phyloP scores from a whole-genome alignment of 2,329 filamentous ascomycete genomes.

The Dactylonectria macrodidyma region DNA sequence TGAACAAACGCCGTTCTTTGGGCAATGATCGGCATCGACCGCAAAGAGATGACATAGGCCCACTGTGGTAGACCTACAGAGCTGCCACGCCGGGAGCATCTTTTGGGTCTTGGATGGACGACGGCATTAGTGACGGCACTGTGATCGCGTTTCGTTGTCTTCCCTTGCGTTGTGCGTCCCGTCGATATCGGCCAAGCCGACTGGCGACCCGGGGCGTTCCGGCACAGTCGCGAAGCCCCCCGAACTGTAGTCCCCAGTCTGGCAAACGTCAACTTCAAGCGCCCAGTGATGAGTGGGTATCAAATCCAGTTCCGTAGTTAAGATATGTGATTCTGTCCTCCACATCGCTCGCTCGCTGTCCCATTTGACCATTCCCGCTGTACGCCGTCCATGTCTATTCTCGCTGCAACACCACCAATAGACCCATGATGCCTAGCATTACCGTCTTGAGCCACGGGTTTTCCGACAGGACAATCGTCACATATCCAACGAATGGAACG shows the following conservation, averaged over 20 bases:
- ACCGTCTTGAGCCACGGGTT: conserved; percentile 98
- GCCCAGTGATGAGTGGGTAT: conserved; percentile 20
- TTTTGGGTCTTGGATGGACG: conserved; percentile 1
- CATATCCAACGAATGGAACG: conserved; percentile 95
- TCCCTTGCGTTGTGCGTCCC: conserved; percentile 10
- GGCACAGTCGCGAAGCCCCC: neutral
- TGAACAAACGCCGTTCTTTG: conserved; percentile 13
- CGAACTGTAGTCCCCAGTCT: conserved; percentile 4
- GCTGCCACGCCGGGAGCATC: conserved; percentile 3
- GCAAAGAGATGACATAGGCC: conserved; percentile 30
- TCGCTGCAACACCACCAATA: conserved; percentile 92
- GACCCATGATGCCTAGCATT: conserved; percentile 94
- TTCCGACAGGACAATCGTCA: conserved; percentile 95
- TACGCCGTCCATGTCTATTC: conserved; percentile 68
- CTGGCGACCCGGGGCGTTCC: neutral
- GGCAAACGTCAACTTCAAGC: neutral
- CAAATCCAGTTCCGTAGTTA: conserved; percentile 24
- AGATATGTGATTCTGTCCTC: conserved; percentile 19
- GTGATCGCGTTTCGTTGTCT: neutral
- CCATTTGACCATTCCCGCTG: neutral
- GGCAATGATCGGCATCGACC: conserved; percentile 33
- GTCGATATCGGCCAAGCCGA: conserved; percentile 12
- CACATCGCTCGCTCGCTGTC: conserved; percentile 17
- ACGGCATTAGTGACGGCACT: neutral
- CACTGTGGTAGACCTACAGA: neutral